These are phyloP conservation scores for Coffea humblotiana DNA, from an alignment of 305 asterid species.

Conservation along the genomic window DNA sequence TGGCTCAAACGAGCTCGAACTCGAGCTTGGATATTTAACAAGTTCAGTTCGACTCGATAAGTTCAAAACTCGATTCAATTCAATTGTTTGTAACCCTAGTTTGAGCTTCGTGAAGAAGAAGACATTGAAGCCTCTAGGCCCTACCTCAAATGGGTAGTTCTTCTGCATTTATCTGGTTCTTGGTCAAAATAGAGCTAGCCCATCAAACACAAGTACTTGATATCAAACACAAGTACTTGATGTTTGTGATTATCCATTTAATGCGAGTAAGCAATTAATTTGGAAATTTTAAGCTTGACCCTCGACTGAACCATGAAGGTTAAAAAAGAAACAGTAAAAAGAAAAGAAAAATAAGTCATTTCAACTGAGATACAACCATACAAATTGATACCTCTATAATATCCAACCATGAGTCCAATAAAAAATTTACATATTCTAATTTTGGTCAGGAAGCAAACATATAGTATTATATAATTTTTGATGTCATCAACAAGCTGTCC, in stretches of 20 bases:
- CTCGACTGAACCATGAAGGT: no score
- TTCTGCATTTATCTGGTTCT: neutral
- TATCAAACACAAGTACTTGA: no score
- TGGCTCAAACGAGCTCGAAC: no score
- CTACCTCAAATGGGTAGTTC: neutral
- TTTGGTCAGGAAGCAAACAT: neutral
- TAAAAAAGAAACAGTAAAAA: neutral
- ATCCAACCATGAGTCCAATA: neutral
- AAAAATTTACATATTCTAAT: neutral
- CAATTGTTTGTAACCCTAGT: no score
- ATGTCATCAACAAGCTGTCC: slow-evolving; percentile 1
- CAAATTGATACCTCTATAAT: no score
- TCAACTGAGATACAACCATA: no score
- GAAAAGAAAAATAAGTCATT: neutral
- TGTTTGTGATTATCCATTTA: neutral
- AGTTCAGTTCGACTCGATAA: no score
- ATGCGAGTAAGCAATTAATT: neutral
- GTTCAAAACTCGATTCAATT: no score
- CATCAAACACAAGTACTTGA: no score
- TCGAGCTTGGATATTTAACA: no score
- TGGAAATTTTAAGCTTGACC: neutral
- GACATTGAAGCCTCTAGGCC: neutral
- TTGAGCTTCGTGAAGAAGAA: neutral
- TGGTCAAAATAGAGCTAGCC: no score
- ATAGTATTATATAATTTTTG: neutral